phyloP scores from a whole-genome alignment of 2,329 filamentous ascomycete genomes.

The Zymoseptoria ardabiliae region DNA sequence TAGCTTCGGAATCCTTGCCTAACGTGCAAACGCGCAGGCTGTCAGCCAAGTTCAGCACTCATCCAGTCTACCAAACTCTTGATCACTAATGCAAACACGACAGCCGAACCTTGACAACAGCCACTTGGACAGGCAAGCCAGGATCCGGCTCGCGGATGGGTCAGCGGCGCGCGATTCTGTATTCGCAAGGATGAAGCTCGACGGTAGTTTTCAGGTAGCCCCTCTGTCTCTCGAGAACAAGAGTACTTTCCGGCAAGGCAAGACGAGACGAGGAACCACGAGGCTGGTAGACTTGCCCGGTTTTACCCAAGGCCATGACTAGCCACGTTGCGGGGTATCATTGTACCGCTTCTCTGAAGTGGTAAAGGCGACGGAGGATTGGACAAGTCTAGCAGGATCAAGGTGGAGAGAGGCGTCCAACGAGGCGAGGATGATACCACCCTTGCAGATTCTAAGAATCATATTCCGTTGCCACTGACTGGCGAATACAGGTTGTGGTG shows the following conservation, averaged over 20 bases:
- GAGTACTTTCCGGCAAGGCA: neutral
- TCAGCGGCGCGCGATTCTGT: neutral
- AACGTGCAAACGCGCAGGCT: neutral
- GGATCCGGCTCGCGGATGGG: neutral
- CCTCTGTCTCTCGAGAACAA: neutral
- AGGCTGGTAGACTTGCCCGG: neutral
- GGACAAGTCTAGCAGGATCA: neutral
- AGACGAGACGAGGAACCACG: neutral
- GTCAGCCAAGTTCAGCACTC: neutral
- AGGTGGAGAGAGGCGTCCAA: neutral
- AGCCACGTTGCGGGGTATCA: neutral
- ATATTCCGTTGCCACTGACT: neutral
- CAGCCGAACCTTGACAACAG: neutral
- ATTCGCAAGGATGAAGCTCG: neutral
- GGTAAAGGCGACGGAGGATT: neutral
- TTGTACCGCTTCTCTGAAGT: neutral
- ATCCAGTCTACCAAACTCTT: neutral
- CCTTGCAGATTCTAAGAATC: neutral
- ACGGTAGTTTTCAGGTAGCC: neutral
- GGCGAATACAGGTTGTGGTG: neutral
- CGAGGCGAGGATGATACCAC: neutral
- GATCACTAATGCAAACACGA: neutral
- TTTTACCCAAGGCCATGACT: neutral
- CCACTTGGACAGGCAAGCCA: too few species aligned
- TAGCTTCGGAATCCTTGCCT: neutral